These are phyloP conservation scores for Bocquillonia castaneifolia DNA, from an alignment of 441 rosid genomes.

Conservation along the genomic window DNA sequence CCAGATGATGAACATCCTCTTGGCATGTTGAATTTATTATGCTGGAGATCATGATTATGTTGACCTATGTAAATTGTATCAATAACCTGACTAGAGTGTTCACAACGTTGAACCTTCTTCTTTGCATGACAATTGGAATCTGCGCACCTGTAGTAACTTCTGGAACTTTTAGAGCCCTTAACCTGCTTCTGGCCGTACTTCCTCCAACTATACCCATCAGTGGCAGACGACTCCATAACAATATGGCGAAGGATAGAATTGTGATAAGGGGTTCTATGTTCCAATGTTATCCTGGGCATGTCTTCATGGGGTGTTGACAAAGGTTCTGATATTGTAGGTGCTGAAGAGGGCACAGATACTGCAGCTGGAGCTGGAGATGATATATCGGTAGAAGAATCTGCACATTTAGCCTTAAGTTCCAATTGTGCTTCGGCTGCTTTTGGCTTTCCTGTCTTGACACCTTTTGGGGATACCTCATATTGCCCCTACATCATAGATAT, in stretches of 20 bases:
- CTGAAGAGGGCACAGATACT: slow-evolving; percentile 1
- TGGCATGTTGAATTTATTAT: slow-evolving; percentile 14
- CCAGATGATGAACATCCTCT: slow-evolving; percentile 5
- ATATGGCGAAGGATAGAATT: background rate
- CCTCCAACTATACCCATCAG: slow-evolving; percentile 30
- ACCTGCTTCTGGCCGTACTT: slow-evolving; percentile 31
- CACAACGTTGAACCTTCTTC: slow-evolving; percentile 29
- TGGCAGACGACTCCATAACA: slow-evolving; percentile 1
- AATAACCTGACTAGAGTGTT: slow-evolving; percentile 12
- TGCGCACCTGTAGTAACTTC: slow-evolving; percentile 29
- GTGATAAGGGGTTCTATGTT: background rate
- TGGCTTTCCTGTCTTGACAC: slow-evolving; percentile 6
- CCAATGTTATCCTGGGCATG: too few relatives aligned
- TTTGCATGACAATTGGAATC: slow-evolving; percentile 22
- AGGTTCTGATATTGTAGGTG: background rate
- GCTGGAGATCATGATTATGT: slow-evolving; percentile 23
- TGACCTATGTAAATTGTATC: slow-evolving; percentile 21
- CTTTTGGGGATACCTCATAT: slow-evolving; percentile 1
- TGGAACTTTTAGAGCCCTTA: slow-evolving; percentile 22
- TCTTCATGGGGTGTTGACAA: too few relatives aligned
- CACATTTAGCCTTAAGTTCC: slow-evolving; percentile 3
- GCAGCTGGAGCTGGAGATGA: slow-evolving; percentile 5
- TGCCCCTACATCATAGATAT: slow-evolving; percentile 13
- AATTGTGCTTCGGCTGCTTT: background rate
- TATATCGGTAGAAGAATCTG: background rate